Evolutionary conservation across 2,329 filamentous ascomycete species (phyloP), one percentile per base, ranked within the genome.

Genomic region (Penicillium sp.): DNA sequence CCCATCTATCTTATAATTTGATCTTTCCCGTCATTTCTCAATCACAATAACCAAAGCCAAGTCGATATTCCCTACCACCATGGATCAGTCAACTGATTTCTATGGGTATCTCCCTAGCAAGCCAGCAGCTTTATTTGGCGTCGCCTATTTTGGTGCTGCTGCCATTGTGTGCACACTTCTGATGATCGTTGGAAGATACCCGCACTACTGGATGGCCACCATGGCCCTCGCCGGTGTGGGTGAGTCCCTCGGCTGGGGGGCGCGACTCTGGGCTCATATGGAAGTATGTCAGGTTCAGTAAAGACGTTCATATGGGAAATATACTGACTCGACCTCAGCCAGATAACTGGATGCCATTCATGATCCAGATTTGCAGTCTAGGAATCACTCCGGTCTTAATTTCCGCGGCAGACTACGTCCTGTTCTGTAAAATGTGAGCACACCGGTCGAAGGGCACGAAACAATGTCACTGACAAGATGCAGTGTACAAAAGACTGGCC

Each of bases 291-390:
- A 41, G 18, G 24, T n/a, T 41, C 6, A n/a, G 11, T n/a, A 18
- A n/a, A n/a, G 39, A 19, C 18, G 11, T n/a, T n/a, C 18, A 19
- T 41, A 7, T 37, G 19, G 31, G 16, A 18, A 5, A 7, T 6
- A 37, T 19, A 10, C 27, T 36, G 37, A 19, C 11, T 36, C 3
- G 2, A 18, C 14, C 40, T n/a, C 7, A 56, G 54, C 54, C 54
- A 36, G 27, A 7, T 2, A 36, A 43, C 16, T 56, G 54, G 54
- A 50, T 56, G 54, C 22, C 54, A 7, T 56, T 50, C 22, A 50
- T 56, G 54, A 56, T 56, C 27, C 54, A 56, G 35, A 50, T 56
- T 16, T 56, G 54, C 36, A 56, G 54, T 50, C 37, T 56, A 16
- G 37, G 19, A 16, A 22, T 56, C 36, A 50, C 18, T 14, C 54